phyloP scores from a whole-genome alignment of 1,284 basidiomycete species.

The Cronartium quercuum region DNA sequence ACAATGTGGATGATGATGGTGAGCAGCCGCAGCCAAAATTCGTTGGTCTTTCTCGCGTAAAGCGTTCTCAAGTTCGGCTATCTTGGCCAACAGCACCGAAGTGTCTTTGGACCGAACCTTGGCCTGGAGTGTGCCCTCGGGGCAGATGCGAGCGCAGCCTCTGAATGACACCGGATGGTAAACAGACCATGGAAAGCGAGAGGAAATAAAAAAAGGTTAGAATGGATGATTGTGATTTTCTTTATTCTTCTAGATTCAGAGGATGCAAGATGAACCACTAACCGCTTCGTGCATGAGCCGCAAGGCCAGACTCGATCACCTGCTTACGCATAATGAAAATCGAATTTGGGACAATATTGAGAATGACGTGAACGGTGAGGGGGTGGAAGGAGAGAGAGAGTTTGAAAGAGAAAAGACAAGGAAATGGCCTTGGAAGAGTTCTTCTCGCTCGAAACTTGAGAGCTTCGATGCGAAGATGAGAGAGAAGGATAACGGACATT shows the following conservation, averaged over 20 bases:
- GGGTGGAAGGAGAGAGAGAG: neutral
- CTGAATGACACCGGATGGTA: neutral
- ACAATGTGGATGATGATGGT: slow-evolving; percentile 3
- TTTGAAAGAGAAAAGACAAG: slow-evolving; percentile 3
- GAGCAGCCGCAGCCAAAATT: neutral
- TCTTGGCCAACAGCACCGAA: slow-evolving; percentile 26
- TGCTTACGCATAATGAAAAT: slow-evolving; percentile 4
- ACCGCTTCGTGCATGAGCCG: slow-evolving; percentile 36
- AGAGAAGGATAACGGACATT: slow-evolving; percentile 21
- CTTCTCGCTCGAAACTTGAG: too few relatives aligned
- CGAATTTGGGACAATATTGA: neutral
- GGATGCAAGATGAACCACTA: slow-evolving; percentile 7
- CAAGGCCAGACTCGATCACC: slow-evolving; percentile 38
- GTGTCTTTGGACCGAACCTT: slow-evolving; percentile 37
- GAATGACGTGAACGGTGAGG: neutral
- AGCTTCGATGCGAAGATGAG: neutral
- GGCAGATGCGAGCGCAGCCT: slow-evolving; percentile 36
- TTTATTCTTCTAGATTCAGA: neutral
- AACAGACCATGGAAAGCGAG: neutral
- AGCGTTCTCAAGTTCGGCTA: slow-evolving; percentile 26
- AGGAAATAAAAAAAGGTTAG: neutral
- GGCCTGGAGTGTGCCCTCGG: slow-evolving; percentile 33
- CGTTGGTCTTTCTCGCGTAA: slow-evolving; percentile 26
- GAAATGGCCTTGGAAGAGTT: too few relatives aligned
- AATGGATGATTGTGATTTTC: neutral